A percentile compares a stretch with the other conserved stretches of the same genome.
These are phyloP conservation scores for Athelia sp. DNA, from an alignment of 1,284 basidiomycete genomes.

Conservation along the genomic window DNA sequence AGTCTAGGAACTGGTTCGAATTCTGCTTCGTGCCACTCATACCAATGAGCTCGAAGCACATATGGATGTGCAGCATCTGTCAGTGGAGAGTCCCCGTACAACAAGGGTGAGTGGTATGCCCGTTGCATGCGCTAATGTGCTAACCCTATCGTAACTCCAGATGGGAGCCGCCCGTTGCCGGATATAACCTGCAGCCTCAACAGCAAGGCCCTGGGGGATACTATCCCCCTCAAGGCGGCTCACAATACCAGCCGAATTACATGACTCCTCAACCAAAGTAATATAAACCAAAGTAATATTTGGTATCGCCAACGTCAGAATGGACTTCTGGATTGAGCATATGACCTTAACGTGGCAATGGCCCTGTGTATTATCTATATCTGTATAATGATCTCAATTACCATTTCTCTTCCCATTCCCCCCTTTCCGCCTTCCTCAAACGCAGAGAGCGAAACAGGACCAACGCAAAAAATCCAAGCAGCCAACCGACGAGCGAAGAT, in stretches of 20 bases:
- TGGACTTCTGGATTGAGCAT: not conserved
- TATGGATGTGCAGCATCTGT: slow-evolving; percentile 52
- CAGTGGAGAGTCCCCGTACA: slow-evolving; percentile 42
- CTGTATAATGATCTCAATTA: not conserved
- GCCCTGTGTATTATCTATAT: not conserved
- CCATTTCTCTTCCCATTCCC: not conserved
- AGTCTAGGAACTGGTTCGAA: slow-evolving; percentile 48
- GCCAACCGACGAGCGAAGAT: slow-evolving; percentile 24
- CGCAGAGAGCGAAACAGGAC: slow-evolving; percentile 6
- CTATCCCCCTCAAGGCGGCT: slow-evolving; percentile 5
- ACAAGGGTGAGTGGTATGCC: slow-evolving; percentile 29
- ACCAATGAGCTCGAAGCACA: slow-evolving; percentile 35
- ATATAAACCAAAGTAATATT: too few relatives aligned
- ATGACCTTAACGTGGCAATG: not conserved
- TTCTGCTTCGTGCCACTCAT: slow-evolving; percentile 46
- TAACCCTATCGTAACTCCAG: not conserved
- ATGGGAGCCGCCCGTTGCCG: slow-evolving; percentile 13
- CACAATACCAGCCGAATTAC: slow-evolving; percentile 25
- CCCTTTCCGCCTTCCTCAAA: not conserved
- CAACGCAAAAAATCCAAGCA: slow-evolving; percentile 25
- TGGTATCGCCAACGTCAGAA: not conserved
- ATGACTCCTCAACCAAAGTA: slow-evolving; percentile 2
- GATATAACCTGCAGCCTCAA: slow-evolving; percentile 12
- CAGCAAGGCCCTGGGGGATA: slow-evolving; percentile 10
- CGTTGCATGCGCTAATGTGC: not conserved